These are phyloP conservation scores for Setaria viridis DNA, from an alignment of 202 grass and related monocot species.

Conservation along the genomic window DNA sequence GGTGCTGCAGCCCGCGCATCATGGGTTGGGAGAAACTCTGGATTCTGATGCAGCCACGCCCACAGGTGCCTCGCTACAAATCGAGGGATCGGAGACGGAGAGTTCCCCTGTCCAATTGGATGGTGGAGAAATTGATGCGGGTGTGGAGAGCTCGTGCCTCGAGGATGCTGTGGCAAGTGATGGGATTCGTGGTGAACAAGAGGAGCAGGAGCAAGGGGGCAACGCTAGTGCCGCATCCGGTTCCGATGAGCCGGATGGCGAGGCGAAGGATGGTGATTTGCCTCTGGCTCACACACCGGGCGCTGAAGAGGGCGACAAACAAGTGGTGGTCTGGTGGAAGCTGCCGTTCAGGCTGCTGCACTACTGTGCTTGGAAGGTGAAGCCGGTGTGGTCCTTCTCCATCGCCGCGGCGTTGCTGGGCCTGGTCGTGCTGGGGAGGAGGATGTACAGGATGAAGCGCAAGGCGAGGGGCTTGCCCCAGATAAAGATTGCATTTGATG, in stretches of 20 bases:
- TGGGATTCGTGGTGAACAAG: conserved; percentile 20
- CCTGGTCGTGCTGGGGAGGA: conserved; percentile 62
- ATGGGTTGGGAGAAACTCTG: conserved; percentile 1
- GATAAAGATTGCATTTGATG: conserved; percentile 65
- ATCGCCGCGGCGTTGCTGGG: conserved; percentile 61
- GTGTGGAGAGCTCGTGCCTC: background rate
- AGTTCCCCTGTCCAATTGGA: conserved; percentile 4
- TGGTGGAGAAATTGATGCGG: background rate
- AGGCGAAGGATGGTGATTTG: background rate
- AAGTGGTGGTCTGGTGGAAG: conserved; percentile 55
- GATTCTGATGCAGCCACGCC: background rate
- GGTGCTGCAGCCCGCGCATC: background rate
- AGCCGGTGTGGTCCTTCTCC: conserved; percentile 71
- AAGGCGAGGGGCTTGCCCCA: conserved; percentile 58
- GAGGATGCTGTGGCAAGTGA: conserved; percentile 6
- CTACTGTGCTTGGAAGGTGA: conserved; percentile 64
- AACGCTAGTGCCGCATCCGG: background rate
- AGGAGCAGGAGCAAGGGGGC: background rate
- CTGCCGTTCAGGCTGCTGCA: conserved; percentile 64
- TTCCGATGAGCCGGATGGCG: background rate
- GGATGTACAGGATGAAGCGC: conserved; percentile 65
- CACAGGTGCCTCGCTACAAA: background rate
- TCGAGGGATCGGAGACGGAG: background rate
- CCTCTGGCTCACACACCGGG: conserved; percentile 19
- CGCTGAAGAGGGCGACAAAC: conserved; percentile 28